A percentile compares a stretch with the other conserved stretches of the same genome.
phyloP scores from a whole-genome alignment of 176 grass and related monocot genomes.

The Avena atlantica region DNA sequence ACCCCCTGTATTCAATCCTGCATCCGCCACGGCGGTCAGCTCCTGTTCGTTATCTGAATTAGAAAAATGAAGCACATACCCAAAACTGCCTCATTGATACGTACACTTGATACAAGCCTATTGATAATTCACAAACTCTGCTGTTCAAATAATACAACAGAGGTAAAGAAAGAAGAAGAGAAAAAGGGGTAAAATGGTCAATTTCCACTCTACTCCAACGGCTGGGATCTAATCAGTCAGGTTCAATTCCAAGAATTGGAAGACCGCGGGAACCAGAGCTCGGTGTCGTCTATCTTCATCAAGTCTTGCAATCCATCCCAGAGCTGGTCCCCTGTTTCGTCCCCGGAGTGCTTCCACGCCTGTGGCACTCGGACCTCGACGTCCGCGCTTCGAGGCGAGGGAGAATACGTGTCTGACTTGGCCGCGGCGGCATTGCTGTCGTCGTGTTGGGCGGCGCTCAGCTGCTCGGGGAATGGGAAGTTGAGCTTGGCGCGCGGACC shows the following conservation, averaged over 20 bases:
- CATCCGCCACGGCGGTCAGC: no score
- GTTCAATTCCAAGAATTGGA: constrained; percentile 36
- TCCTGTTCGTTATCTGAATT: not conserved
- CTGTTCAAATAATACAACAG: constrained; percentile 51
- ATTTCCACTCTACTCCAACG: constrained; percentile 28
- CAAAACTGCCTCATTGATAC: constrained; percentile 27
- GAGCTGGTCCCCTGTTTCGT: constrained; percentile 48
- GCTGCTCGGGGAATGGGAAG: constrained; percentile 75
- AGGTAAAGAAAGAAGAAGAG: not conserved
- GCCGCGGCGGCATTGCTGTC: not conserved
- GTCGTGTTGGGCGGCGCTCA: not conserved
- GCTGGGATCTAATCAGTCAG: constrained; percentile 29
- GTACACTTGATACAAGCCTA: constrained; percentile 23
- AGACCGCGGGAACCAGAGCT: constrained; percentile 49
- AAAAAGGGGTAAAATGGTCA: not conserved
- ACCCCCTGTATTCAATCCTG: no score
- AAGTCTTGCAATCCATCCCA: constrained; percentile 86
- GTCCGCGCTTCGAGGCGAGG: constrained; percentile 30
- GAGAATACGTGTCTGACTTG: constrained; percentile 42
- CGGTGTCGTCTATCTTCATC: constrained; percentile 58
- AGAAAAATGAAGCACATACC: constrained; percentile 14
- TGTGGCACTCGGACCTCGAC: not conserved
- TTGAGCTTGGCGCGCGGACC: constrained; percentile 91
- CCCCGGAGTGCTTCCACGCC: not conserved
- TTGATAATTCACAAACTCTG: constrained; percentile 58